A percentile compares a stretch with the other conserved stretches of the same genome.
Conservation (phyloP, 176 grass and related monocot genomes). For the Juncus effusus region DNA sequence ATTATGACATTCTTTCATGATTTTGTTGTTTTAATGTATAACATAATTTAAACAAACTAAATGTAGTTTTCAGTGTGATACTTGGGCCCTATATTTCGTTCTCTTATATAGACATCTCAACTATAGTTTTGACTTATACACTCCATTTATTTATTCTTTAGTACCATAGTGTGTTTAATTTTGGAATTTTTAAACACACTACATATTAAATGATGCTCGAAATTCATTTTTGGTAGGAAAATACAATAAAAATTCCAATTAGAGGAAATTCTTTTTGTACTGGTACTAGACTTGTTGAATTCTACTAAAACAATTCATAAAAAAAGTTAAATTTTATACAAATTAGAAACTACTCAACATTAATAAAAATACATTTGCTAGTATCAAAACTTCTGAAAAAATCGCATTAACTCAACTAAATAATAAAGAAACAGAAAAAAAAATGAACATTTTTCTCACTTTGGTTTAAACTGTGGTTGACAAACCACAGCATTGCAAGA, state of each 20-base stretch:
- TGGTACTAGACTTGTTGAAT: too few species aligned
- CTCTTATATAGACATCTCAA: conserved; percentile 25
- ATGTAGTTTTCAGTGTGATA: conserved; percentile 24
- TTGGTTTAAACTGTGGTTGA: conserved; percentile 29
- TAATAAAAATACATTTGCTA: background rate
- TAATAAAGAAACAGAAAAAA: background rate
- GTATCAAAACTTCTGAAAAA: background rate
- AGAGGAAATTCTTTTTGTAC: too few species aligned
- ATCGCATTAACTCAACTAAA: background rate
- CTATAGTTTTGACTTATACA: background rate
- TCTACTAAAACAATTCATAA: background rate
- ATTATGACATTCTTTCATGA: too few species aligned
- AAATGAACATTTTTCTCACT: background rate
- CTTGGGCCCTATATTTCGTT: background rate
- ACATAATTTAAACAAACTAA: background rate
- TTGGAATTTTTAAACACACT: too few species aligned
- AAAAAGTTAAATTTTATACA: conserved; percentile 21
- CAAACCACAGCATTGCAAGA: conserved; percentile 86
- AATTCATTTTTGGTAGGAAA: too few species aligned
- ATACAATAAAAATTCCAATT: too few species aligned
- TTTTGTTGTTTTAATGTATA: too few species aligned
- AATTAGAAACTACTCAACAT: background rate
- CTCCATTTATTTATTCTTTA: background rate
- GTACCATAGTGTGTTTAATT: too few species aligned
- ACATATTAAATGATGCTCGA: too few species aligned